Base-by-base conservation (phyloP, 2,329 filamentous ascomycete genomes). In the Ceratocystis smalleyi region DNA sequence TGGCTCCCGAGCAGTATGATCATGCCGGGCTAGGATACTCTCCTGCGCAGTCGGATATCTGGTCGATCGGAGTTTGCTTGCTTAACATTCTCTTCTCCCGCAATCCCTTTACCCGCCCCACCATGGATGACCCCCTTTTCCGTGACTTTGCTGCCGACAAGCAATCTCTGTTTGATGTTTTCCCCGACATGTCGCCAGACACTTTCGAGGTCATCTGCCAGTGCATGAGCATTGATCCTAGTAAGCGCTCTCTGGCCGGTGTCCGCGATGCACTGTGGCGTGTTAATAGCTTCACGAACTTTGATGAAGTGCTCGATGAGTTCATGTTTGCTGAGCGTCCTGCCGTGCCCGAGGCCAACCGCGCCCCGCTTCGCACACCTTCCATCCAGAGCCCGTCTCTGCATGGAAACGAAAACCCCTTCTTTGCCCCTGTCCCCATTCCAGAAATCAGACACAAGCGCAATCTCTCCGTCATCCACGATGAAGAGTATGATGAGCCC, bases 1-100 rank as follows among this genome's bases (percentile, higher is more conserved):
- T 99, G 94, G 91, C 94, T 64, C 94, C 94, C 4, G 94, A 99
- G 76, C 94, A 99, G 75, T 97, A 94, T 71, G 92, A 97, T 73
- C 91, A 91, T 63, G 84, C 86, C 69, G 86, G 86, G 68, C 84
- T 83, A 68, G 94, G 94, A 66, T 99, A 99, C 77, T 92, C 90
- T 64, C 91, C 94, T 59, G 89, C 89, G 57, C 85, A 94, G 76
- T 94, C 94, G 62, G 94, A 99, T 74, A 85, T 96, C 70, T 99
- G 94, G 94, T 91, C 94, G 65, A 88, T 99, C 72, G 94, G 94
- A 68, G 92, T 99, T 75, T 96, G 94, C 74, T 79, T 99, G 68
- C 82, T 99, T 72, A 99, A 99, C 77, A 88, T 97, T 67, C 80
- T 99, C 68, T 99, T 99, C 78, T 92, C 91, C 65, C 87, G 91